Percentiles rank a stretch among this genome's conserved stretches.
Evolutionary conservation across 306 rosid genomes (phyloP).

Genomic region (Prunus campanulata): DNA sequence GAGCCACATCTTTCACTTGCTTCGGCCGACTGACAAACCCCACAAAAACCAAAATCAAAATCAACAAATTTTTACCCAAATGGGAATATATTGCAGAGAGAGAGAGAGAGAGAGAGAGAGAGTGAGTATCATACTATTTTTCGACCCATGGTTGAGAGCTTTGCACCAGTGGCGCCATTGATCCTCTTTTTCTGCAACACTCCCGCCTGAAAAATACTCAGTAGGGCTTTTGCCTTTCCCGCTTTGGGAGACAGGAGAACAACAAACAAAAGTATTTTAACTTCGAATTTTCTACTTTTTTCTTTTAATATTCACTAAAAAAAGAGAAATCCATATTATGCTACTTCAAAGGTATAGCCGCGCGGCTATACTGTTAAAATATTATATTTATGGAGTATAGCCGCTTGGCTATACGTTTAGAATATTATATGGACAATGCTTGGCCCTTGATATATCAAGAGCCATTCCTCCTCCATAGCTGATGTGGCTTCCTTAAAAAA

Average conservation of each 20-base stretch:
- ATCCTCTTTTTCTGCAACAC: neutral
- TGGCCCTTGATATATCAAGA: no score
- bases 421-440: no score
- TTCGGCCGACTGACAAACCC: slow-evolving; percentile 67
- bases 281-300: no score
- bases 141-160: slow-evolving; percentile 95
- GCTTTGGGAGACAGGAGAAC: slow-evolving; percentile 10
- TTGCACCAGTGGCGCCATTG: slow-evolving; percentile 75
- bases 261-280: neutral
- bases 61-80: neutral
- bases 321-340: no score
- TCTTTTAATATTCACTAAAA: no score
- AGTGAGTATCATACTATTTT: slow-evolving; percentile 57
- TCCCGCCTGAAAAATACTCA: slow-evolving; percentile 12
- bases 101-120: neutral
- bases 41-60: neutral
- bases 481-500: no score
- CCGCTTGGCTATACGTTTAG: no score
- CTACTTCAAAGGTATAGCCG: no score
- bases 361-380: no score
- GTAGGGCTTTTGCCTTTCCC: slow-evolving; percentile 29
- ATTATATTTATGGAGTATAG: no score
- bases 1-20: slow-evolving; percentile 89
- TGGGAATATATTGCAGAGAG: neutral
- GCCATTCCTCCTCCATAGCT: no score